Evolutionary conservation across 1,284 basidiomycete genomes (phyloP), one percentile per base, ranked within the genome.

Genomic region (Phaffia rhodozyma): DNA sequence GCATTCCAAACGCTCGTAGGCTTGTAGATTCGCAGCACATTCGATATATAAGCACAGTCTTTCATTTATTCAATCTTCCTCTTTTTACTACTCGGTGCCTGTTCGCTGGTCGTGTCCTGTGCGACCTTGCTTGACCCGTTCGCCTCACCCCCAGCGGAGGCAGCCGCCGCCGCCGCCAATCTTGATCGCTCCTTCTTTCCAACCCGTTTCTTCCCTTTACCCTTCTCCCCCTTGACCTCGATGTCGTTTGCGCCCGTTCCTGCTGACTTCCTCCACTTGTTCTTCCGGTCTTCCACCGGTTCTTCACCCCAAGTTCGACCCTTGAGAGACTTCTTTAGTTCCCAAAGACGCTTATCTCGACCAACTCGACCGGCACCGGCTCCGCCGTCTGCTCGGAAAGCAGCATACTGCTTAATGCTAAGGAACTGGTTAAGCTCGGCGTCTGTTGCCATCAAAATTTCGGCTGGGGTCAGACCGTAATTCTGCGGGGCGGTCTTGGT

Each of bases 361-460:
- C 88, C 86, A 81, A 90, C 67, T 73, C 80, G 70, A 52, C 75
- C 71, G 30, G 71, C 68, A 6, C 76, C 77, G n/a, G 73, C 71
- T 51, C 74, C 71, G 78, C 79, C 66, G 20, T 76, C 75, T 27
- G 75, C 74, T n/a, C 88, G 83, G 75, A 97, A 97, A 2, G 94
- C 91, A 27, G 93, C 93, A 66, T 91, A 81, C 72, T 88, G 87
- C 78, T 90, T 93, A 70, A 98, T 78, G 47, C 86, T 83, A 72
- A 96, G 84, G 71, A 91, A 89, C 65, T 87, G 81, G 77, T 98
- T 98, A 58, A 98, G 82, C 72, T 98, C 93, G 57, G 84, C 81
- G 75, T 99, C 94, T 21, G 87, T 91, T 3, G 96, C 92, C 70
- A 92, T 80, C 25, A 99, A 80, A 68, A 98, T 92, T 72, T 99